Base-by-base conservation (phyloP, 176 grass and related monocot species). In the Metroxylon sagu region DNA sequence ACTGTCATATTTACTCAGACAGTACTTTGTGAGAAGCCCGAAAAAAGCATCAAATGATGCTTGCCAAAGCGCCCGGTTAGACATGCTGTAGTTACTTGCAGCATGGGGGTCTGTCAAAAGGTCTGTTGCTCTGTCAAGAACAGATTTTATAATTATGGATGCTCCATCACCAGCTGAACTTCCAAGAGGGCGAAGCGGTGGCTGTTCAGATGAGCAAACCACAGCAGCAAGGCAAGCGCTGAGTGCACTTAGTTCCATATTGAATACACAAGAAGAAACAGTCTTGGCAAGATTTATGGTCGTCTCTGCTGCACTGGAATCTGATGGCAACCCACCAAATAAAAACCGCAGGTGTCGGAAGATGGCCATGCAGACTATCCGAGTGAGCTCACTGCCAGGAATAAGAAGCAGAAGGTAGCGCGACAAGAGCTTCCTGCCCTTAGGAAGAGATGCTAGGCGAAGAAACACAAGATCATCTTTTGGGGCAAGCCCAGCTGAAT, bases 11-110 rank as follows among this genome's bases (percentile, higher is more conserved):
- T 99, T 99, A 31, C 82, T 85, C 62, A 86, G 29, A 59, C 88
- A 99, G 53, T 93, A 99, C 55, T 99, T 89, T 28, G 88, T 86
- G 21, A 99, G 81, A 69, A 99, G 88, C 57, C 72, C 85, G 70
- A 99, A 99, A 79, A 99, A 99, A 72, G 85, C 88, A 74, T 93
- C 88, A 70, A 99, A 99, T 50, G 94, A 99, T 49, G 94, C 82
- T 67, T 99, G 94, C 94, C 94, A 99, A 16, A 93, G 85, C 66
- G 94, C 76, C 53, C 94, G 70, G 79, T 93, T 89, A 62, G 79
- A 77, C 25, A 88, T 56, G 25, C 60, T 83, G 68, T 78, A 93
- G 48, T 73, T 77, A 57, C 72, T 69, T 68, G 82, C 72, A 15
- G 82, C 80, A 73, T 74, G 74, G 68, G 78, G 88, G 64, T 86